Evolutionary conservation across 148 eudicot genomes (phyloP).

Genomic region (Silene conica): DNA sequence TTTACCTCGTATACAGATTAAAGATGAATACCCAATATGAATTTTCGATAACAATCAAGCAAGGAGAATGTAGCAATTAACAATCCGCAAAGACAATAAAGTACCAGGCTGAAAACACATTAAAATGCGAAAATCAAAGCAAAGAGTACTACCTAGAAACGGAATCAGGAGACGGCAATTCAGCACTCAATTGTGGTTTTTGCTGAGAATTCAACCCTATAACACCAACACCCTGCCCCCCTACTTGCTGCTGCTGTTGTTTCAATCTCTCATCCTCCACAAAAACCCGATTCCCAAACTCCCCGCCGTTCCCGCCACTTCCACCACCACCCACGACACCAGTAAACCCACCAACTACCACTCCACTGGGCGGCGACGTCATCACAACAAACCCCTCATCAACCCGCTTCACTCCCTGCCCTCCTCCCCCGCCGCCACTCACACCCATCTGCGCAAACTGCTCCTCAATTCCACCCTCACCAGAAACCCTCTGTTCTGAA

Average conservation of each 20-base stretch:
- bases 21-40: neutral
- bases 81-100: neutral
- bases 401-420: conserved; percentile 18
- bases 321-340: conserved; percentile 8
- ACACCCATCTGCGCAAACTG: conserved; percentile 54
- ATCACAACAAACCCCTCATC: conserved; percentile 38
- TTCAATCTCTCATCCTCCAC: conserved; percentile 66
- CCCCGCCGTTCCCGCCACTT: conserved; percentile 32
- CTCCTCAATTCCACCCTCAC: conserved; percentile 46
- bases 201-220: conserved; percentile 32
- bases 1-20: neutral
- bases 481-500: conserved; percentile 20
- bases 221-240: conserved; percentile 21
- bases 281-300: conserved; percentile 38
- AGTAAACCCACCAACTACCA: neutral
- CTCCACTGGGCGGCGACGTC: conserved; percentile 28
- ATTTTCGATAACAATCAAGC: neutral
- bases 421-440: conserved; percentile 25
- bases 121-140: neutral
- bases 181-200: conserved; percentile 35
- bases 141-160: conserved; percentile 58
- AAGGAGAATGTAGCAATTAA: too few relatives aligned
- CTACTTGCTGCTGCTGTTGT: conserved; percentile 23
- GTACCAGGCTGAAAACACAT: neutral
- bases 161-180: conserved; percentile 76